Evolutionary conservation across 176 grass and related monocot genomes (phyloP), one percentile per base, ranked within the genome.

Genomic region (Canna indica): DNA sequence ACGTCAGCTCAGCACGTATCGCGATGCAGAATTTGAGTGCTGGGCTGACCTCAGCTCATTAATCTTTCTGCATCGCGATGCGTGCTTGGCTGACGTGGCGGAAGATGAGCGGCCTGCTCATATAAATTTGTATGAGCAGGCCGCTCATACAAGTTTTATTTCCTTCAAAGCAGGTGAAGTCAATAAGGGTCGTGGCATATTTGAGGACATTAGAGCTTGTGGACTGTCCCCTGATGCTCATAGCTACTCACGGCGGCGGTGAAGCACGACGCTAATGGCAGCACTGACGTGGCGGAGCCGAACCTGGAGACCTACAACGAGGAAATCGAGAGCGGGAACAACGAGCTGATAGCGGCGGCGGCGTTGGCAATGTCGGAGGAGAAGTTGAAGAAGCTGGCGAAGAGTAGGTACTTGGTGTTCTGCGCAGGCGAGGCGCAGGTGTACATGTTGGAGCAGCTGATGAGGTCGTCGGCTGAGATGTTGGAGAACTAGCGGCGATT

Each of bases 381-480:
- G 70, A 96, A 87, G 74, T 88, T 83, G 0, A 81, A 87, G 9
- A 72, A 72, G 29, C 75, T 96, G 62, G 92, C 82, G 1, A 85
- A 85, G 61, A 96, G 92, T 34, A 88, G 92, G 28, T 96, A 83
- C 71, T 78, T 91, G 0, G 88, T 76, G 10, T 96, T 96, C 79
- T 96, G 88, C 68, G 85, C 92, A 0, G 92, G 92, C 9, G 92
- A 96, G 59, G 67, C 85, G 12, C 71, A 81, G 0, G 81, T 79
- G 29, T 96, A 96, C 83, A 91, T 42, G 35, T 74, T 96, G 7
- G 92, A 96, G 74, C 92, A 96, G 81, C 79, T 96, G 27, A 91
- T 96, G 92, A 84, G 82, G 61, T 85, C 88, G 0, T 96, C 92
- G 0, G 92, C 92, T 0, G 92, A 96, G 85, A 90, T 96, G 81